Conservation (phyloP, 768 basidiomycete species). For the Tricholoma furcatifolium region DNA sequence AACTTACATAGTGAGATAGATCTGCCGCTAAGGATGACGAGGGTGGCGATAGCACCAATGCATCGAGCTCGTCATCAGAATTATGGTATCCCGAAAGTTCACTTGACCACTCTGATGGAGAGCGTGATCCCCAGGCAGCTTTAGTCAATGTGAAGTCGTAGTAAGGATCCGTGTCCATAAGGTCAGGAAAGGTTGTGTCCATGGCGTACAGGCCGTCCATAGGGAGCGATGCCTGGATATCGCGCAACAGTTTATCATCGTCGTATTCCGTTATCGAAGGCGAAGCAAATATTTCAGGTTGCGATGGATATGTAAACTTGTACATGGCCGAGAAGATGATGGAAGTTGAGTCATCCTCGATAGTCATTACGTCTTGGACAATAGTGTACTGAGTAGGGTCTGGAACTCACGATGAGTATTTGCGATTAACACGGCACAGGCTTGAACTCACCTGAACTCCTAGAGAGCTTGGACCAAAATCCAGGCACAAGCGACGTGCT, state of each 20-base stretch:
- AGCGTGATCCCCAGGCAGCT: constrained; percentile 13
- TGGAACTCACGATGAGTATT: constrained; percentile 23
- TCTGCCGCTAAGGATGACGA: constrained; percentile 28
- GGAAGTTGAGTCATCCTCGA: constrained; percentile 24
- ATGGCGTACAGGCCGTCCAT: constrained; percentile 21
- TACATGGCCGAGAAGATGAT: constrained; percentile 58
- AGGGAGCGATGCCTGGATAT: constrained; percentile 15
- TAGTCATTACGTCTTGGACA: constrained; percentile 56
- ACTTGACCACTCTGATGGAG: constrained; percentile 14
- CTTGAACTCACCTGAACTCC: constrained; percentile 46
- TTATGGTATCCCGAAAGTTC: constrained; percentile 13
- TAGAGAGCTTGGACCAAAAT: constrained; percentile 62
- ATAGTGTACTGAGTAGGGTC: constrained; percentile 70
- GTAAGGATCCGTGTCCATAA: constrained; percentile 13
- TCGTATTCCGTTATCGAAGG: constrained; percentile 13
- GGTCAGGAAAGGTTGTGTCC: constrained; percentile 14
- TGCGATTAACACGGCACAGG: not conserved
- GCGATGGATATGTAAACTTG: constrained; percentile 46
- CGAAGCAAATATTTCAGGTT: constrained; percentile 11
- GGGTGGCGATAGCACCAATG: constrained; percentile 19
- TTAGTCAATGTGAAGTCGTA: constrained; percentile 14
- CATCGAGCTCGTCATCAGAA: constrained; percentile 17
- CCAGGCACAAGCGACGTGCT: constrained; percentile 59
- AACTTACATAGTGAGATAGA: constrained; percentile 33
- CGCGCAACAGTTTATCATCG: constrained; percentile 11